phyloP scores from a whole-genome alignment of 768 basidiomycete genomes.

The Macrocybe gigantea region DNA sequence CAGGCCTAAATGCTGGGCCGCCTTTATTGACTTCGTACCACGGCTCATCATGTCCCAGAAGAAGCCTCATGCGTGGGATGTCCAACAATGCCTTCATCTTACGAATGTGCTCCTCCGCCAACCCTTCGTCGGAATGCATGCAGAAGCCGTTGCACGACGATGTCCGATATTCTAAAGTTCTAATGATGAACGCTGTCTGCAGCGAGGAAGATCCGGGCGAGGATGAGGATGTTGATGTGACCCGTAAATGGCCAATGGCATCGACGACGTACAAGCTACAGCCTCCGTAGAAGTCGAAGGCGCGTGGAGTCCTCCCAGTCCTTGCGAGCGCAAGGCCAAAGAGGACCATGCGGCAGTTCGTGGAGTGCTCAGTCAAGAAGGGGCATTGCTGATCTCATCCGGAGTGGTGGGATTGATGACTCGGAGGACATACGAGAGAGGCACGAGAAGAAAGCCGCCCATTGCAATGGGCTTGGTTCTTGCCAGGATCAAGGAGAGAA shows the following conservation, averaged over 20 bases:
- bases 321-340: too few relatives aligned
- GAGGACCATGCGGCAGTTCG: too few relatives aligned
- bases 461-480: too few relatives aligned
- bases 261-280: constrained; percentile 51
- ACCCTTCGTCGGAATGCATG: constrained; percentile 34
- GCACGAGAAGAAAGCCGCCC: too few relatives aligned
- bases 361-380: too few relatives aligned
- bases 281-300: constrained; percentile 45
- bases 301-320: constrained; percentile 22
- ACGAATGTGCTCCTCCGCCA: constrained; percentile 32
- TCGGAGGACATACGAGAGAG: too few relatives aligned
- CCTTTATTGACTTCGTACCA: constrained; percentile 46
- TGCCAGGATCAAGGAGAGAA: too few relatives aligned
- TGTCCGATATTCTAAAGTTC: constrained; percentile 30
- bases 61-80: background rate
- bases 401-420: too few relatives aligned
- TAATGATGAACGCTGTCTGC: constrained; percentile 50
- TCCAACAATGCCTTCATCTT: background rate
- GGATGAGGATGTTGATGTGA: constrained; percentile 44
- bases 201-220: constrained; percentile 42
- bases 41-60: constrained; percentile 47
- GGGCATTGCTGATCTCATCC: too few relatives aligned
- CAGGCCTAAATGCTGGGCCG: constrained; percentile 36
- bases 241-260: constrained; percentile 49
- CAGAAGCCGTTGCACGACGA: constrained; percentile 31